Evolutionary conservation across 108 stramenopile genomes (phyloP).

Genomic region (Craspedostauros australis): DNA sequence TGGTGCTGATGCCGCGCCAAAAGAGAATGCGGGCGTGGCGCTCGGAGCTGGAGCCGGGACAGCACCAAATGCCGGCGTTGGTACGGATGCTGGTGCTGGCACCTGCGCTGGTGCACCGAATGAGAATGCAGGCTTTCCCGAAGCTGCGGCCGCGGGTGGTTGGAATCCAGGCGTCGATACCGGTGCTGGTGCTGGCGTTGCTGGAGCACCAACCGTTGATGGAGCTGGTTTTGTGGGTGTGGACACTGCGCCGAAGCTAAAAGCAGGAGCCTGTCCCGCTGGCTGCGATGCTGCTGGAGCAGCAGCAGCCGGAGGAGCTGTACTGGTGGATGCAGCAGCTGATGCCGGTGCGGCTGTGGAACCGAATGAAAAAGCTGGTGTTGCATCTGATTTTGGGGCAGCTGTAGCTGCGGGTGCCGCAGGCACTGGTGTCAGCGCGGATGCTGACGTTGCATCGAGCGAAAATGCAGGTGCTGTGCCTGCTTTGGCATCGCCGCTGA

Average conservation of each 20-base stretch:
- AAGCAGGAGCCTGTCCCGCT: neutral
- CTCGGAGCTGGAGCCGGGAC: constrained; percentile 2
- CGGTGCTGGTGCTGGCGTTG: neutral
- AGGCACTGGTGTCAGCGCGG: neutral
- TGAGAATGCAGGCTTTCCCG: neutral
- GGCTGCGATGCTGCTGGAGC: neutral
- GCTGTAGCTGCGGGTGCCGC: neutral
- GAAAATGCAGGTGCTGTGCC: neutral
- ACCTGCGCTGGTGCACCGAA: neutral
- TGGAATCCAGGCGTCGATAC: neutral
- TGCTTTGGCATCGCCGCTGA: neutral
- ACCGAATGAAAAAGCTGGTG: neutral
- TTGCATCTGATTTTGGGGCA: neutral
- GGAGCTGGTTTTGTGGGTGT: neutral
- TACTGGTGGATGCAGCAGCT: neutral
- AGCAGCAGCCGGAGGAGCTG: neutral
- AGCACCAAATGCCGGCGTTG: neutral
- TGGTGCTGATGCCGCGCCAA: neutral
- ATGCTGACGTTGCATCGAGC: neutral
- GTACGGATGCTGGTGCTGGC: neutral
- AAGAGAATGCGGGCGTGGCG: neutral
- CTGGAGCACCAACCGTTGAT: neutral
- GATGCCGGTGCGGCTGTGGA: neutral
- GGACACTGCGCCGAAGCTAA: neutral
- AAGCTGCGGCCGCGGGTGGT: neutral